phyloP scores from a whole-genome alignment of 495 filamentous ascomycete genomes.

The Tetracladium setigerum region DNA sequence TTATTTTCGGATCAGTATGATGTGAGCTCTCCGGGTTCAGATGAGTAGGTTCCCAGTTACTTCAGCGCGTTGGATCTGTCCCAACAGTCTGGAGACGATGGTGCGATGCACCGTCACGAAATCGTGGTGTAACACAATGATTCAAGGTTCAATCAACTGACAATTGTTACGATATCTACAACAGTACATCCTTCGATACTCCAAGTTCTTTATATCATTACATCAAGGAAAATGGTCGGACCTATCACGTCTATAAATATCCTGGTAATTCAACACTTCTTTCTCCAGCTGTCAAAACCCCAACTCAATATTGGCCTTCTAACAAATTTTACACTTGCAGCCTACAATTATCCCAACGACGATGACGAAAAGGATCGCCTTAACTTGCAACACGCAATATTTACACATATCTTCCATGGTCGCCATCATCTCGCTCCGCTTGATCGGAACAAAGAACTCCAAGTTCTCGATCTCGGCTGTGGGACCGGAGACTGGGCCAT shows the following conservation, averaged over 20 bases:
- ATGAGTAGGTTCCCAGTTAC: no score
- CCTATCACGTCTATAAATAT: conserved; percentile 51
- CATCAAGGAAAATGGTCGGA: conserved; percentile 52
- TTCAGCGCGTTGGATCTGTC: no score
- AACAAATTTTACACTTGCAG: conserved; percentile 11
- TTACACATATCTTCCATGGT: conserved; percentile 43
- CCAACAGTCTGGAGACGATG: conserved; percentile 10
- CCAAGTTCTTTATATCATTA: conserved; percentile 34
- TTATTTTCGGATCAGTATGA: no score
- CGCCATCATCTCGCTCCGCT: conserved; percentile 54
- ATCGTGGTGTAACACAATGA: no score
- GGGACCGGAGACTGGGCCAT: conserved; percentile 61
- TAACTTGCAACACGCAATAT: conserved; percentile 55
- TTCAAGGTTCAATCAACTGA: background rate
- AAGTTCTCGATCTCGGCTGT: conserved; percentile 63
- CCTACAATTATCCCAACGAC: conserved; percentile 57
- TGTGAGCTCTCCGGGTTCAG: no score
- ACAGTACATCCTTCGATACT: background rate
- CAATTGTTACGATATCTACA: background rate
- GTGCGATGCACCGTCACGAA: no score
- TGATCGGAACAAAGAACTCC: conserved; percentile 38
- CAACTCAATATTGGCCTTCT: background rate
- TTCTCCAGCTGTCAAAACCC: background rate
- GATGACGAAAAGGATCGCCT: conserved; percentile 40
- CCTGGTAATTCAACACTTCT: conserved; percentile 25